Evolutionary conservation across 208 protist species (phyloP).

Genomic region (Trypanosoma congolense): DNA sequence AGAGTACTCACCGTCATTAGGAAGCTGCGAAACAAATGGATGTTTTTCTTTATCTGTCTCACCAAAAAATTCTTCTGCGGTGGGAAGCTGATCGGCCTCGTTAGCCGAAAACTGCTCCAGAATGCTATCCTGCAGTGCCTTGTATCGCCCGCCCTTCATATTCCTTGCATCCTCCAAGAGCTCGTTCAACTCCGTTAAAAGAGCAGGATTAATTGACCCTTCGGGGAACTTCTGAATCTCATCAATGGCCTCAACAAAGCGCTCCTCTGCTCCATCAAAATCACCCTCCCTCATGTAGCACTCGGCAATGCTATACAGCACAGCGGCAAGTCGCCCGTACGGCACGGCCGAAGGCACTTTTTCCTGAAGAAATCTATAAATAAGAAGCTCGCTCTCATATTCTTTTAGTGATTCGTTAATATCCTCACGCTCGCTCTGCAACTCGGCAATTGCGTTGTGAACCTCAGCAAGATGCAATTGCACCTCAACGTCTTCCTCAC

Average conservation of each 20-base stretch:
- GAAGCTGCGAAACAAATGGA: conserved; percentile 64
- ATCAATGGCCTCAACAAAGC: conserved; percentile 47
- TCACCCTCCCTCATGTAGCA: conserved; percentile 83
- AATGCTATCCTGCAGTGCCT: conserved; percentile 60
- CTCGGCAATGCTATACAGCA: conserved; percentile 75
- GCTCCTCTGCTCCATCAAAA: conserved; percentile 78
- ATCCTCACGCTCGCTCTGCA: conserved; percentile 75
- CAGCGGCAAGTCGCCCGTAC: conserved; percentile 46
- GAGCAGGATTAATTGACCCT: conserved; percentile 36
- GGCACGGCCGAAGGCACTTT: conserved; percentile 26
- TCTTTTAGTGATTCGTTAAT: conserved; percentile 68
- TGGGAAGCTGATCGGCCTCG: conserved; percentile 54
- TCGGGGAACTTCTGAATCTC: conserved; percentile 53
- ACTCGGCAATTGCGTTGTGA: conserved; percentile 79
- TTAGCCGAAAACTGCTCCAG: conserved; percentile 60
- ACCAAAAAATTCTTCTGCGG: conserved; percentile 56
- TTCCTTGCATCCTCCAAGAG: conserved; percentile 70
- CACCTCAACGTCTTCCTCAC: conserved; percentile 32
- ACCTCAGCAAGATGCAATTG: conserved; percentile 68
- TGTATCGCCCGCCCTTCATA: conserved; percentile 74
- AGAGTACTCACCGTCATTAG: conserved; percentile 43
- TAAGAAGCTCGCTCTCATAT: conserved; percentile 77
- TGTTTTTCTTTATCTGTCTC: conserved; percentile 27
- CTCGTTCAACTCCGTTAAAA: conserved; percentile 65
- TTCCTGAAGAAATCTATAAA: conserved; percentile 71